Evolutionary conservation across 148 eudicot genomes (phyloP), one percentile per base, ranked within the genome.

Genomic region (Mesembryanthemum crystallinum): DNA sequence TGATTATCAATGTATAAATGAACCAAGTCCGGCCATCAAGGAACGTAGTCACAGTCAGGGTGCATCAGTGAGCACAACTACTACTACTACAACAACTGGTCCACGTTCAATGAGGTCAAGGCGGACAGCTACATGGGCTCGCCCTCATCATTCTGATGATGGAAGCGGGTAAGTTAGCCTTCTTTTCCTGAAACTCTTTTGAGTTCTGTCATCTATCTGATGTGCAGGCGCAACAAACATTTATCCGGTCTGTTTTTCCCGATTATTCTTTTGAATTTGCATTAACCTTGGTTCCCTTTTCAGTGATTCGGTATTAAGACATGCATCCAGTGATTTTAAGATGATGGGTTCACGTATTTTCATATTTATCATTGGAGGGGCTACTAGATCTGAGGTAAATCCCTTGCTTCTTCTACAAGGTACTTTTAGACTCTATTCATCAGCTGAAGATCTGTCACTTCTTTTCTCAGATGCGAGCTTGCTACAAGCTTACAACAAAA

Each of bases 91-190:
- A 74, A 15, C 87, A 27, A 2, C 76, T 64, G 83, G 76, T 70
- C 93, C 99, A 61, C 88, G 83, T 78, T 96, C 99, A 65, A 81
- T 91, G 89, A 87, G 99, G 83, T 96, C 99, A 72, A 86, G 94
- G 72, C 81, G 99, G 79, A 96, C 99, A 25, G 90, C 99, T 43
- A 89, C 89, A 10, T 96, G 97, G 98, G 99, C 97, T 32, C 82
- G 81, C 49, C 84, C 91, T 65, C 89, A 84, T 63, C 76, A 75
- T 71, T 91, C 97, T 80, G 99, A 89, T 69, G 99, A 96, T 49
- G 98, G 98, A 77, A 83, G 87, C 71, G 86, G 95, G 99, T 96
- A 86, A 28, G 58, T 8, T 32, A 21, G 14, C 37, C 45, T 42
- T 73, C 24, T 43, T 45, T 35, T 28, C 49, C 9, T 45, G 49